Evolutionary conservation across 2,329 filamentous ascomycete genomes (phyloP).

Genomic region (Cordyceps cateniannulata): DNA sequence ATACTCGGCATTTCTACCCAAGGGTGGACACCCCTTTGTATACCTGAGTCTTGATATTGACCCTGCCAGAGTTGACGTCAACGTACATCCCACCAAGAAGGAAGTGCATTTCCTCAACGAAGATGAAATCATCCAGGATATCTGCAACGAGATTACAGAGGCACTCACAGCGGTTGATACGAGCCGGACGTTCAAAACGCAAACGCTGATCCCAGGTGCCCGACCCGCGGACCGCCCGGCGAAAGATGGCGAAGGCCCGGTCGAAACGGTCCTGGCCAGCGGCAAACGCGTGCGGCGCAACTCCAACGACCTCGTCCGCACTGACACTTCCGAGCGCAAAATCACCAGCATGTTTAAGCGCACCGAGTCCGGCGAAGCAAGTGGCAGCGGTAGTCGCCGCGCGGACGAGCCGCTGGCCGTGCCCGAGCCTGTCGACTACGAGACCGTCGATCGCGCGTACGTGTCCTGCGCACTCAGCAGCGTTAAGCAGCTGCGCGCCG

Average conservation of each 20-base stretch:
- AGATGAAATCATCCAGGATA: constrained; percentile 84
- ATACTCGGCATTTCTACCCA: constrained; percentile 81
- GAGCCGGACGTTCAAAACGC: constrained; percentile 89
- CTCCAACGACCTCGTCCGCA: constrained; percentile 77
- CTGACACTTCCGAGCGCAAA: constrained; percentile 81
- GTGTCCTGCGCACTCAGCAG: constrained; percentile 72
- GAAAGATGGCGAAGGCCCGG: constrained; percentile 21
- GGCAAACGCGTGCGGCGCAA: constrained; percentile 34
- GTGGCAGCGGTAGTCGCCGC: constrained; percentile 11
- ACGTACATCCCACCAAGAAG: constrained; percentile 92
- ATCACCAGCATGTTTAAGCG: constrained; percentile 87
- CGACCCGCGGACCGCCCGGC: constrained; percentile 22
- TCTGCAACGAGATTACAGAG: constrained; percentile 73
- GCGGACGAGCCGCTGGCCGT: constrained; percentile 29
- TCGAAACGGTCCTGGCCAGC: constrained; percentile 27
- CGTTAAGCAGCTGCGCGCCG: constrained; percentile 73
- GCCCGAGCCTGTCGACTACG: constrained; percentile 59
- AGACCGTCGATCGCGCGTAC: constrained; percentile 61
- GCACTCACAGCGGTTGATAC: constrained; percentile 83
- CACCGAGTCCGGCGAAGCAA: constrained; percentile 32
- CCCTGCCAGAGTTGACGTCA: constrained; percentile 87
- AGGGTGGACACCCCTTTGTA: constrained; percentile 87
- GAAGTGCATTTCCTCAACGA: constrained; percentile 98
- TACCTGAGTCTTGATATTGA: constrained; percentile 93
- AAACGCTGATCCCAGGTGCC: constrained; percentile 75